Evolutionary conservation across 2,329 filamentous ascomycete genomes (phyloP).

Genomic region (Colletotrichum incanum): DNA sequence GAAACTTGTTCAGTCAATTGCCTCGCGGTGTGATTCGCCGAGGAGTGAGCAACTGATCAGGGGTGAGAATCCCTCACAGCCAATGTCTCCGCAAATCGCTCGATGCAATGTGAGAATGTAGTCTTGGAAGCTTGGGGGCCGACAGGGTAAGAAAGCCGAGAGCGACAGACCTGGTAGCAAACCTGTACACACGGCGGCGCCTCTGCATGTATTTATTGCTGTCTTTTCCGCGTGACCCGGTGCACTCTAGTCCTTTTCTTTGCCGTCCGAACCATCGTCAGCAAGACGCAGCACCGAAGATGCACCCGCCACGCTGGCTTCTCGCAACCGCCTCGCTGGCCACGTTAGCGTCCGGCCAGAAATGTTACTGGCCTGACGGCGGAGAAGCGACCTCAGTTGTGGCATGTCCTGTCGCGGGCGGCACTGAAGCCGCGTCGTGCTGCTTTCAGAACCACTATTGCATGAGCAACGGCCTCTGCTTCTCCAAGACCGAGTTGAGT

Average conservation of each 20-base stretch:
- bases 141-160: neutral
- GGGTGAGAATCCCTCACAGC: constrained; percentile 21
- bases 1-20: neutral
- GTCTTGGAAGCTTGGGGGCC: neutral
- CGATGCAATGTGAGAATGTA: neutral
- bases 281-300: neutral
- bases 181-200: neutral
- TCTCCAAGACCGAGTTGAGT: constrained; percentile 31
- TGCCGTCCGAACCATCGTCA: neutral
- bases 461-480: constrained; percentile 41
- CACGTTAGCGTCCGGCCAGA: constrained; percentile 23
- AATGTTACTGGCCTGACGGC: constrained; percentile 33
- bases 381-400: neutral
- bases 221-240: neutral
- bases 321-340: neutral
- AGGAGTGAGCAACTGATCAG: neutral
- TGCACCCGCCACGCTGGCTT: constrained; percentile 14
- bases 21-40: constrained; percentile 9
- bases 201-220: constrained; percentile 5
- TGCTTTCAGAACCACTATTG: constrained; percentile 38
- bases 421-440: constrained; percentile 33
- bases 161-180: neutral
- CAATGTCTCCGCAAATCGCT: neutral
- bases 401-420: constrained; percentile 14
- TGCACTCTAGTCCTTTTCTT: neutral